Evolutionary conservation across 352 stramenopile species (phyloP), one percentile per base, ranked within the genome.

Genomic region (Halophytophthora batemanensis): DNA sequence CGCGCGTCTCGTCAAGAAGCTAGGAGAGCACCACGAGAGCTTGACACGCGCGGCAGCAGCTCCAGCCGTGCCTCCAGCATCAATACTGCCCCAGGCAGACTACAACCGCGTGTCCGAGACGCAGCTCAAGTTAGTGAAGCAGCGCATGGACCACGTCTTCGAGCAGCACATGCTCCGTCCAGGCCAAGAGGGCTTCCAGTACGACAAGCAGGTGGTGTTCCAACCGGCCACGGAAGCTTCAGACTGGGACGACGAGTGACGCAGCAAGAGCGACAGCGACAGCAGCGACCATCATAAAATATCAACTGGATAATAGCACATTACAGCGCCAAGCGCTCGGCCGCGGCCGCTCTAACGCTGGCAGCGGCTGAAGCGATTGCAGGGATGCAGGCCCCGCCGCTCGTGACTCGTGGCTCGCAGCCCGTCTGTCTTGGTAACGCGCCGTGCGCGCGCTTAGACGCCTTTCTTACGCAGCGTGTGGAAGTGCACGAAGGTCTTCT

Each of bases 401-500:
- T 36, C 21, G 31, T 22, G 34, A 45, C 15, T 13, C 17, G 11
- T 23, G 14, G 21, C n/a, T 57, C 34, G 36, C 43, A 53, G 48
- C 38, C 45, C 35, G 50, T 21, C 15, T 40, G 34, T 31, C 31
- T 51, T 49, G 19, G 34, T 17, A 50, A 31, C 31, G 31, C 5
- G n/a, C n/a, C n/a, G n/a, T n/a, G n/a, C n/a, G n/a, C n/a, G n/a
- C n/a, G 34, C 59, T 77, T 85, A 92, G 64, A 87, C 79, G 45
- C 83, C 83, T 69, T 94, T 94, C 74, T 94, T 94, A 53, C 83
- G 83, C 36, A 92, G 68, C 45, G 75, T 74, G 71, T 94, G 81
- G 67, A 94, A 92, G 61, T 90, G 81, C 53, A 94, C 71, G 38
- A 92, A 90, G 64, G 92, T 92, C 51, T 83, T 78, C 73, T 86